Base-by-base conservation (phyloP, 2,329 filamentous ascomycete genomes). In the Aspergillus sp. region DNA sequence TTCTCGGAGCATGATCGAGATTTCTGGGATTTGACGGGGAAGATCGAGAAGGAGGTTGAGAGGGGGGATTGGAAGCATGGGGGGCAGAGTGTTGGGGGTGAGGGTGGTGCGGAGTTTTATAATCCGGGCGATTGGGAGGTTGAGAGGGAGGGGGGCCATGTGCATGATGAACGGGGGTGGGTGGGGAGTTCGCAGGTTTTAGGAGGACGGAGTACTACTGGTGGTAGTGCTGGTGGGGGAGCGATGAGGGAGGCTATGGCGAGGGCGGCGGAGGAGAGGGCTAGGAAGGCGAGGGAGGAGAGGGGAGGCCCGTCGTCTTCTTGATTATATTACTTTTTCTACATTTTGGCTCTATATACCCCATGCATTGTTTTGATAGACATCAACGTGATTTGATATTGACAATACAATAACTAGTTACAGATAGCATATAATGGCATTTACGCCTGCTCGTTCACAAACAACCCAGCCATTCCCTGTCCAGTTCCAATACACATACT, bases 21-120 rank as follows among this genome's bases (percentile, higher is more conserved):
- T 47, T 99, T 99, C 70, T 98, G 95, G 93, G 85, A 91, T 53
- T 74, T 99, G 67, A 96, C 90, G 64, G 87, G 87, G 65, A 83
- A 89, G 78, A 96, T 97, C 68, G 93, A 98, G 79, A 82, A 83
- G 51, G 93, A 97, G 79, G 93, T 97, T 3, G 88, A 89, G 57
- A 79, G 78, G 49, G 89, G 84, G 15, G 92, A 97, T 77, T 96
- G 90, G 87, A 88, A 82, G 68, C 82, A 82, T 22, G 86, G 87
- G 0, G 93, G 93, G 0, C 78, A 82, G 52, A 85, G 81, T 5
- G 74, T 93, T 2, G 86, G 79, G 2, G 75, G 93, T 3, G n/a
- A 13, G 3, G 86, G 78, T 2, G 76, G 76, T 12, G 74, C 83
- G 60, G 86, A 79, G 77, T 89, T 80, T 73, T 86, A 79, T 81